phyloP scores from a whole-genome alignment of 768 basidiomycete genomes.

The Russula sp. region DNA sequence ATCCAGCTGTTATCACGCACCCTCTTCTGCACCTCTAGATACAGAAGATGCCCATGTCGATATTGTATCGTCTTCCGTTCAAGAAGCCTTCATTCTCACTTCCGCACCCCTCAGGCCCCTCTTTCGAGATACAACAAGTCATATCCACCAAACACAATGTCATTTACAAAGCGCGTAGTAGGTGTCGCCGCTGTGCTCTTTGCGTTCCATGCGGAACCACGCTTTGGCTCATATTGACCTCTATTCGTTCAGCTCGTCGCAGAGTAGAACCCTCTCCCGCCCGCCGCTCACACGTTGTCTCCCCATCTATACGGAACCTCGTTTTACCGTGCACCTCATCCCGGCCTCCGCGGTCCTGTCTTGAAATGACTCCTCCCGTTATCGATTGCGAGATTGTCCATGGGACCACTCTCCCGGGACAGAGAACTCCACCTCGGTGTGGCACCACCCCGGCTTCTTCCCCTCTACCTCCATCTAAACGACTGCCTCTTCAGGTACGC shows the following conservation, averaged over 20 bases:
- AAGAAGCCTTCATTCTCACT: constrained; percentile 15
- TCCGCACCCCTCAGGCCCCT: constrained; percentile 3
- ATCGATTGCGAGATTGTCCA: constrained; percentile 11
- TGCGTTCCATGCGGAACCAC: constrained; percentile 16
- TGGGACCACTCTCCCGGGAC: background rate
- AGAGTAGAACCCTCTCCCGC: background rate
- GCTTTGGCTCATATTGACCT: constrained; percentile 9
- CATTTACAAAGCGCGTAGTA: constrained; percentile 15
- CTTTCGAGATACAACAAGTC: constrained; percentile 1
- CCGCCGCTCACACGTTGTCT: no score
- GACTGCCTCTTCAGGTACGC: constrained; percentile 4
- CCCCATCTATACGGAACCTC: no score
- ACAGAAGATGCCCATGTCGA: constrained; percentile 16
- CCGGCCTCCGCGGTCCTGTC: constrained; percentile 9
- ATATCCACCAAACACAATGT: background rate
- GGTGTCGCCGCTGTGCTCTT: constrained; percentile 17
- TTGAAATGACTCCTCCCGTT: background rate
- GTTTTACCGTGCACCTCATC: constrained; percentile 15
- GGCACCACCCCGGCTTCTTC: constrained; percentile 13
- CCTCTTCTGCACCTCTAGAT: constrained; percentile 17
- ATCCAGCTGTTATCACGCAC: constrained; percentile 13
- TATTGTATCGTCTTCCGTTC: background rate
- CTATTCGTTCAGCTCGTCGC: background rate
- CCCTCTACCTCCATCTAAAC: constrained; percentile 20
- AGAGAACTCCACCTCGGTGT: constrained; percentile 3